phyloP scores from a whole-genome alignment of 2,329 filamentous ascomycete species.

The Cordyceps cateniannulata region DNA sequence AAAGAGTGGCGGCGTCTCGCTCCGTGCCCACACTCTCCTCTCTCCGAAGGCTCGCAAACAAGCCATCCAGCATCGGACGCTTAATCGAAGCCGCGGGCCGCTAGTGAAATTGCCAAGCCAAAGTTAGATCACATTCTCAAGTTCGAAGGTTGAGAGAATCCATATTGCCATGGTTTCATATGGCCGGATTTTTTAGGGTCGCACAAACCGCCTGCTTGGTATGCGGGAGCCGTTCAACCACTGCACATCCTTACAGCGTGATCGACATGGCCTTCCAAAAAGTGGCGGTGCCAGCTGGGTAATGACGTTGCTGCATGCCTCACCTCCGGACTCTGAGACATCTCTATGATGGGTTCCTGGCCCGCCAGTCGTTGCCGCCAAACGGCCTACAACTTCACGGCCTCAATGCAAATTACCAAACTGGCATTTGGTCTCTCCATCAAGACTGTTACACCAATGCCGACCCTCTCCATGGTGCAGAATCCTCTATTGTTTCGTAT shows the following conservation, averaged over 20 bases:
- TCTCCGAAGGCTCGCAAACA: neutral
- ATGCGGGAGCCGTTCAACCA: neutral
- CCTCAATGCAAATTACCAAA: neutral
- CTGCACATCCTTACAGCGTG: neutral
- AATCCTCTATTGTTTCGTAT: no score
- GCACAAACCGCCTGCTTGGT: neutral
- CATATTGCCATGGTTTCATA: no score
- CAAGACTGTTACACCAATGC: no score
- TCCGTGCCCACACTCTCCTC: neutral
- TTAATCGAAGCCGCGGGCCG: neutral
- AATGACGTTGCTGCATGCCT: conserved; percentile 1
- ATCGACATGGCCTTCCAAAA: neutral
- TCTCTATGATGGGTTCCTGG: neutral
- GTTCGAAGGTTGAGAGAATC: neutral
- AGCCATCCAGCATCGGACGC: neutral
- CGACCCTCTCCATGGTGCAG: no score
- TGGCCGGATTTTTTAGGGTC: neutral
- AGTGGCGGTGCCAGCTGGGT: neutral
- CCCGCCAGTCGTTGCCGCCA: neutral
- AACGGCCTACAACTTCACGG: neutral
- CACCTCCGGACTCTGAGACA: conserved; percentile 2
- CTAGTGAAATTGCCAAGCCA: neutral
- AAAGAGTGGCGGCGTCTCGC: neutral
- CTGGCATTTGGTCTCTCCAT: no score
- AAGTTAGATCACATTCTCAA: neutral